These are phyloP conservation scores for Petunia secreta DNA, from an alignment of 257 asterid genomes.

Conservation along the genomic window DNA sequence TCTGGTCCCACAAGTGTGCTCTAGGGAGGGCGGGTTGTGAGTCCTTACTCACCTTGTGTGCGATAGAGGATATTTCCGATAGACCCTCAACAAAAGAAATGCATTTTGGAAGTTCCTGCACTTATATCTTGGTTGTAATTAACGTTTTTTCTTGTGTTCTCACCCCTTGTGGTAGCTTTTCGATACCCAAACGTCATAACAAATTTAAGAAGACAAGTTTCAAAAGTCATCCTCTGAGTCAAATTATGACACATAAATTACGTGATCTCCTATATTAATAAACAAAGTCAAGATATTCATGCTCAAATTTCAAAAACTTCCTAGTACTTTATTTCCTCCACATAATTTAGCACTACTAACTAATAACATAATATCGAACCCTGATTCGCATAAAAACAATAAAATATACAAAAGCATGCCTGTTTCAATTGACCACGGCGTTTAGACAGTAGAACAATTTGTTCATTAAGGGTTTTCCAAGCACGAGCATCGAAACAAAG, in stretches of 20 bases:
- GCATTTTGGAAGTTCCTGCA: background rate
- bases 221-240: no score
- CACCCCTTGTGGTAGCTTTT: background rate
- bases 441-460: slow-evolving; percentile 84
- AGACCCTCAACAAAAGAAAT: no score
- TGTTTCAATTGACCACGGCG: slow-evolving; percentile 98
- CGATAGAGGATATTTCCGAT: no score
- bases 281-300: no score
- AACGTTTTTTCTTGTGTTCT: background rate
- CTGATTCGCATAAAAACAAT: background rate
- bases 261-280: no score
- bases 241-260: no score
- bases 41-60: no score
- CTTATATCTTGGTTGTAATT: background rate
- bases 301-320: background rate
- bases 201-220: no score
- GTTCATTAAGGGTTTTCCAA: slow-evolving; percentile 86
- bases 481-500: slow-evolving; percentile 93
- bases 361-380: no score
- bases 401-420: slow-evolving; percentile 39
- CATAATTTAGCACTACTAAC: background rate
- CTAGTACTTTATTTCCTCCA: background rate
- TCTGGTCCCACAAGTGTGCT: no score
- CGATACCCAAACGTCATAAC: no score
- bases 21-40: no score